Conservation (phyloP, 2,329 filamentous ascomycete genomes). For the Aaosphaeria pasadenensis region DNA sequence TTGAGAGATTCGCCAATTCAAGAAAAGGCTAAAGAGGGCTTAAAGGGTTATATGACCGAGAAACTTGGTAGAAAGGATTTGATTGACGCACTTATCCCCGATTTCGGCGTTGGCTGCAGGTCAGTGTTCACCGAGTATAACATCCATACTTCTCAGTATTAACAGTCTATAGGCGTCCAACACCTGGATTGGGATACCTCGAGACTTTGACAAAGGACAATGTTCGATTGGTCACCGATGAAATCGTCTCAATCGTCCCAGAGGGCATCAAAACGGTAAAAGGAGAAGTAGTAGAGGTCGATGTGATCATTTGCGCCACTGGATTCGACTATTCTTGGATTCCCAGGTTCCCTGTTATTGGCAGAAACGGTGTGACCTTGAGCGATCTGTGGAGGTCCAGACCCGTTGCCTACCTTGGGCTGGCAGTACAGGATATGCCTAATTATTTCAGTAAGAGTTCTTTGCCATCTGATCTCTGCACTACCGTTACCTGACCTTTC, state of each 20-base stretch:
- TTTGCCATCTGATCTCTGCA: neutral
- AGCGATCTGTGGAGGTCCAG: neutral
- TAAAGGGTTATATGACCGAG: neutral
- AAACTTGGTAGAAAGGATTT: neutral
- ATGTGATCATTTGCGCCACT: slow-evolving; percentile 34
- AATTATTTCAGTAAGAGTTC: neutral
- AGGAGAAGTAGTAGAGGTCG: slow-evolving; percentile 29
- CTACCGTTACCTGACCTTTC: neutral
- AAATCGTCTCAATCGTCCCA: slow-evolving; percentile 7
- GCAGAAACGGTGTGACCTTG: slow-evolving; percentile 1
- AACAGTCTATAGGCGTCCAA: slow-evolving; percentile 2
- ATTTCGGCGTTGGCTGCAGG: slow-evolving; percentile 20
- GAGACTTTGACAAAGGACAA: slow-evolving; percentile 15
- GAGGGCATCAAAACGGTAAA: slow-evolving; percentile 18
- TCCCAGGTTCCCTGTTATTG: slow-evolving; percentile 6
- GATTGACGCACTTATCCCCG: neutral
- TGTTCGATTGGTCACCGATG: slow-evolving; percentile 12
- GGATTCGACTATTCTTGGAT: slow-evolving; percentile 16
- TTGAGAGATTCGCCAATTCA: neutral
- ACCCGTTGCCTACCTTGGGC: neutral
- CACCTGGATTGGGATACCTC: slow-evolving; percentile 21
- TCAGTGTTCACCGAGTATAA: slow-evolving; percentile 6
- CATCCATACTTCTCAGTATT: neutral
- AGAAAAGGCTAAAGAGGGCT: neutral
- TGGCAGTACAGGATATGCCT: neutral